Conservation (phyloP, 305 asterid genomes). For the Fraxinus sp. region DNA sequence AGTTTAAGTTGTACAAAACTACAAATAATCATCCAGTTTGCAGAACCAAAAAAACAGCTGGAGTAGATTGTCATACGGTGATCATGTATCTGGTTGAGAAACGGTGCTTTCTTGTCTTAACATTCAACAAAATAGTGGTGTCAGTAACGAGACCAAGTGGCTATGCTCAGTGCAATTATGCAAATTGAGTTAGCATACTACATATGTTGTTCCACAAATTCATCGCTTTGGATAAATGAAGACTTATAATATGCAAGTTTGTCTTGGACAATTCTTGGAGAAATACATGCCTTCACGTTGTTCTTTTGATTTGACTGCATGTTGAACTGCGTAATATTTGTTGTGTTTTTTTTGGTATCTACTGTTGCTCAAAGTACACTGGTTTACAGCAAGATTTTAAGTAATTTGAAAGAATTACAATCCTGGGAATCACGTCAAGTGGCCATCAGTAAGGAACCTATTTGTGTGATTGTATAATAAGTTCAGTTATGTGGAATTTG, state of each 20-base stretch:
- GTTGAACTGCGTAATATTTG: slow-evolving; percentile 14
- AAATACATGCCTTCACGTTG: slow-evolving; percentile 13
- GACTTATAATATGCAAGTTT: slow-evolving; percentile 18
- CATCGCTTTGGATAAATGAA: slow-evolving; percentile 11
- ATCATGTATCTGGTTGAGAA: slow-evolving; percentile 12
- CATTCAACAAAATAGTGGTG: slow-evolving; percentile 11
- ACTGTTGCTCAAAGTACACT: slow-evolving; percentile 23
- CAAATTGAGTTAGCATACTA: slow-evolving; percentile 16
- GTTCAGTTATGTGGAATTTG: slow-evolving; percentile 41
- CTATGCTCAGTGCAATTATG: slow-evolving; percentile 1
- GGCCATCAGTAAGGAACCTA: slow-evolving; percentile 32
- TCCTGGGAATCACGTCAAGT: slow-evolving; percentile 22
- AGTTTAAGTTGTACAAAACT: neutral
- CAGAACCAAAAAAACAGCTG: neutral
- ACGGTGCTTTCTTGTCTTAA: slow-evolving; percentile 14
- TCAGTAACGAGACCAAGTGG: slow-evolving; percentile 20
- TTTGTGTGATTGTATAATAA: slow-evolving; percentile 42
- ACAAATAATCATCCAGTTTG: neutral
- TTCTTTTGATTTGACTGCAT: slow-evolving; percentile 21
- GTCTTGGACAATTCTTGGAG: slow-evolving; percentile 22
- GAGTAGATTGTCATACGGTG: slow-evolving; percentile 20
- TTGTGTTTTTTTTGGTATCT: slow-evolving; percentile 18
- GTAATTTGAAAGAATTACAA: slow-evolving; percentile 19
- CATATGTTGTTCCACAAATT: slow-evolving; percentile 8
- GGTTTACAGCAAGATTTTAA: slow-evolving; percentile 18